These are phyloP conservation scores for Boletus barrowsii DNA, from an alignment of 768 basidiomycete species.

Conservation along the genomic window DNA sequence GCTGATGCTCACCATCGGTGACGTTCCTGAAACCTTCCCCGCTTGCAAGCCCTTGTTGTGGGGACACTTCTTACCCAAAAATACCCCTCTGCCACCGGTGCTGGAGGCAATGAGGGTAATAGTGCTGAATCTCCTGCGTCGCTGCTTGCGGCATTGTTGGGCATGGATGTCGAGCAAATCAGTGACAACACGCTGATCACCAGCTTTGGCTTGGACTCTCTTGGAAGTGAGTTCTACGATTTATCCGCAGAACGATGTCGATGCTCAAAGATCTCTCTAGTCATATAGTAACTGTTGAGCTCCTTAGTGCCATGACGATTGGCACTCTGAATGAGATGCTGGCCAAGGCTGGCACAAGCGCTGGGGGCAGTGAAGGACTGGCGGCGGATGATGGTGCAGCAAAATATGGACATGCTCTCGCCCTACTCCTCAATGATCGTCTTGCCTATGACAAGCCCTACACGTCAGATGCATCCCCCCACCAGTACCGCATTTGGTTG, in stretches of 20 bases:
- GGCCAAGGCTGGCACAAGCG: conserved; percentile 13
- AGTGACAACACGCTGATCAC: conserved; percentile 29
- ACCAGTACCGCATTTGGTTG: conserved; percentile 31
- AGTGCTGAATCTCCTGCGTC: conserved; percentile 23
- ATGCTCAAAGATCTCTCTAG: conserved; percentile 1
- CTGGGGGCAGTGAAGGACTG: conserved; percentile 3
- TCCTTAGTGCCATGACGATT: conserved; percentile 24
- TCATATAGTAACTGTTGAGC: conserved; percentile 29
- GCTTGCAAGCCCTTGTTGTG: conserved; percentile 27
- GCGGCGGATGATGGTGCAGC: conserved; percentile 23
- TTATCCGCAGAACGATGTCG: not conserved
- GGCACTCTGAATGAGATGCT: conserved; percentile 25
- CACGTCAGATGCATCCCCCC: conserved; percentile 26
- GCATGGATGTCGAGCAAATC: conserved; percentile 28
- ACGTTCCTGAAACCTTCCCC: conserved; percentile 25
- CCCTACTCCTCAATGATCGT: conserved; percentile 29
- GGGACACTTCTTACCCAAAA: conserved; percentile 20
- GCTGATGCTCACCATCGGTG: conserved; percentile 26
- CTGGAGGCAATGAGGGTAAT: conserved; percentile 9
- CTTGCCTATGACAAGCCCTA: conserved; percentile 33
- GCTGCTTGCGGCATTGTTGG: conserved; percentile 22
- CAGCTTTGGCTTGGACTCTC: conserved; percentile 25
- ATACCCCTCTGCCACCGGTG: conserved; percentile 15
- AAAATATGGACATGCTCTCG: conserved; percentile 27
- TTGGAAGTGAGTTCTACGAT: conserved; percentile 20